phyloP scores from a whole-genome alignment of 805 yeast genomes.

The Pachysolen tannophilus region DNA sequence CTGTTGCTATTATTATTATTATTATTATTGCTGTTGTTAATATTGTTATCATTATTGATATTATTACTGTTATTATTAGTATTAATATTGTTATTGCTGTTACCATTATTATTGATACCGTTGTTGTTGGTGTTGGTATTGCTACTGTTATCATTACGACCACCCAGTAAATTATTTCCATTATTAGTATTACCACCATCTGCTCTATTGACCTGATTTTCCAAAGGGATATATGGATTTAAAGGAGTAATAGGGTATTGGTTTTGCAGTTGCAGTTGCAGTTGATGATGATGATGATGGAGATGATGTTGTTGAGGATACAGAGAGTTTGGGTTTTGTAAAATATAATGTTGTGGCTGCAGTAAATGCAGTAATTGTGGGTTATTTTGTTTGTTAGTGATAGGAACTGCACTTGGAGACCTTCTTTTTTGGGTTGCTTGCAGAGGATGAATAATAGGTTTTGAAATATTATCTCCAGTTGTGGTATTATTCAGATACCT shows the following conservation, averaged over 20 bases:
- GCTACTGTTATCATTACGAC: too few species aligned
- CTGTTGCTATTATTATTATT: background rate
- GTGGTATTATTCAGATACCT: background rate
- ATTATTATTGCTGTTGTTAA: slow-evolving; percentile 1
- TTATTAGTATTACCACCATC: background rate
- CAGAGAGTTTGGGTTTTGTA: background rate
- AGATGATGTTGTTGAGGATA: background rate
- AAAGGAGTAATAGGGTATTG: slow-evolving; percentile 1
- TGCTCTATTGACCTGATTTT: slow-evolving; percentile 5
- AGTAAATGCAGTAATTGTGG: too few species aligned
- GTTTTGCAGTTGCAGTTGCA: background rate
- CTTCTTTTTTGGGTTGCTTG: too few species aligned
- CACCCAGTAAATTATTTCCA: background rate
- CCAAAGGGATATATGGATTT: slow-evolving; percentile 5
- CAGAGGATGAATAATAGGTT: too few species aligned
- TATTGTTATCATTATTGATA: slow-evolving; percentile 1
- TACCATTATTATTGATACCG: too few species aligned
- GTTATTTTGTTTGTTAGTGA: too few species aligned
- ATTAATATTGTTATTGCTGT: too few species aligned
- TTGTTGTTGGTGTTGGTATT: too few species aligned
- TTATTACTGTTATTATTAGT: slow-evolving; percentile 1
- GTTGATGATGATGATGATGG: background rate
- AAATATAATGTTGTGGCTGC: too few species aligned
- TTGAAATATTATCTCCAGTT: background rate
- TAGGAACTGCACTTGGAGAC: too few species aligned